phyloP scores from a whole-genome alignment of 2,329 filamentous ascomycete genomes.

The Sclerotinia trifoliorum region DNA sequence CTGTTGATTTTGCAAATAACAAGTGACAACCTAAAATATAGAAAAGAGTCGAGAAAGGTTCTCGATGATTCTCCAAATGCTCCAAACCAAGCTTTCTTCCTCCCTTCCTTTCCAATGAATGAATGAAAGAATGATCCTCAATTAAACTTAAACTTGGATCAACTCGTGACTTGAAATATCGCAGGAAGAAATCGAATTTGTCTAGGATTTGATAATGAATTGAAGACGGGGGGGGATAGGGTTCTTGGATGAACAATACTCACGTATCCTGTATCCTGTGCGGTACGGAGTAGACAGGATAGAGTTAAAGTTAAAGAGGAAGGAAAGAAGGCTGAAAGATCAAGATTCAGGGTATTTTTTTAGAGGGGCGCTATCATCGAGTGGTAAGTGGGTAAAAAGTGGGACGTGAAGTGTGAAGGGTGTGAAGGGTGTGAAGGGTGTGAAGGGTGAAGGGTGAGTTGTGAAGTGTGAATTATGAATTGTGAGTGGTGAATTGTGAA shows the following conservation, averaged over 20 bases:
- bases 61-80: neutral
- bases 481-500: too few species aligned
- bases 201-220: constrained; percentile 3
- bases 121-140: neutral
- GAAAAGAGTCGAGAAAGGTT: neutral
- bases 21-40: neutral
- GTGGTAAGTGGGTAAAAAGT: neutral
- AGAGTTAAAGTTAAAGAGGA: neutral
- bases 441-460: too few species aligned
- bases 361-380: constrained; percentile 1
- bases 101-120: neutral
- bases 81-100: neutral
- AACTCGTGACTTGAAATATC: neutral
- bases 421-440: too few species aligned
- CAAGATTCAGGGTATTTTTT: neutral
- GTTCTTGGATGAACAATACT: neutral
- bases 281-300: neutral
- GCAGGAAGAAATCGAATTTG: neutral
- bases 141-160: neutral
- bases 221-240: constrained; percentile 4
- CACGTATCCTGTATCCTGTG: too few species aligned
- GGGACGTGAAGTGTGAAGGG: neutral
- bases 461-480: too few species aligned
- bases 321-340: constrained; percentile 4
- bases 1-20: constrained; percentile 10